A percentile compares a stretch with the other conserved stretches of the same genome.
Conservation (phyloP, 352 stramenopile species). For the Pythium utonaiense region DNA sequence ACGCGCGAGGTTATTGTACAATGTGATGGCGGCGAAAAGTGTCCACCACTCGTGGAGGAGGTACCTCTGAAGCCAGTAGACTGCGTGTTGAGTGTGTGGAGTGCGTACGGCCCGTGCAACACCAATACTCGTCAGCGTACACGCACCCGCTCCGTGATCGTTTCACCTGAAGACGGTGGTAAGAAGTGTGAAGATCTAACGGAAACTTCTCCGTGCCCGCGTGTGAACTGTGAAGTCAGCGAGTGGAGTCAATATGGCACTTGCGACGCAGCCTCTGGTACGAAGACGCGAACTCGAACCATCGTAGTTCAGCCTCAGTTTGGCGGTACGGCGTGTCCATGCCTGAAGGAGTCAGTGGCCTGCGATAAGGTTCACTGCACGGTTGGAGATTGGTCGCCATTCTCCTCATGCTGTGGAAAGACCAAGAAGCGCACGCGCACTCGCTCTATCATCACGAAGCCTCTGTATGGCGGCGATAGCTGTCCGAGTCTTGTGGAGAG, state of each 20-base stretch:
- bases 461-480: conserved; percentile 30
- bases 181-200: conserved; percentile 34
- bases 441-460: conserved; percentile 25
- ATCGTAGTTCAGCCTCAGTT: conserved; percentile 29
- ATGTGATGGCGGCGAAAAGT: conserved; percentile 39
- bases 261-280: conserved; percentile 34
- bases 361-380: conserved; percentile 49
- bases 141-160: conserved; percentile 41
- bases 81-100: conserved; percentile 22
- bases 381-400: conserved; percentile 37
- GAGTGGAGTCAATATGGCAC: conserved; percentile 45
- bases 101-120: conserved; percentile 31
- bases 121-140: conserved; percentile 33
- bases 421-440: neutral
- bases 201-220: conserved; percentile 33
- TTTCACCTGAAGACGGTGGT: conserved; percentile 42
- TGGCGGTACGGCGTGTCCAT: conserved; percentile 36
- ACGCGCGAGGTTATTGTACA: conserved; percentile 33
- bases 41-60: conserved; percentile 40
- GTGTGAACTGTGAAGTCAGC: conserved; percentile 43
- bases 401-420: conserved; percentile 31
- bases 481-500: conserved; percentile 38
- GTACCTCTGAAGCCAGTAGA: conserved; percentile 33
- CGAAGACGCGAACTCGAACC: conserved; percentile 34
- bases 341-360: conserved; percentile 27